These are phyloP conservation scores for Orbilia oligospora DNA, from an alignment of 2,329 filamentous ascomycete species.

Conservation along the genomic window DNA sequence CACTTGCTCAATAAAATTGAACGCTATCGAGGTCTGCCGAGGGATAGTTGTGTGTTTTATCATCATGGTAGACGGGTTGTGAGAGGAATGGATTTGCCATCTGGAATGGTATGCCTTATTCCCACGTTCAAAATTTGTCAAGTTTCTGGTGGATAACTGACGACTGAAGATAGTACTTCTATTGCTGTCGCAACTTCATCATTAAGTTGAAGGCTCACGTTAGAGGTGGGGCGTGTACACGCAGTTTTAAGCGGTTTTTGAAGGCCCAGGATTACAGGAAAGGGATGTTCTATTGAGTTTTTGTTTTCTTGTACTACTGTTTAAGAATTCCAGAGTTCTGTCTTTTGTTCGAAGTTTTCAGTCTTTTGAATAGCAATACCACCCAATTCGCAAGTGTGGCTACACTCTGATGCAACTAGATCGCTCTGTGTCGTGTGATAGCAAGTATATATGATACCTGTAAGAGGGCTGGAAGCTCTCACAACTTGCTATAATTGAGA, in stretches of 20 bases:
- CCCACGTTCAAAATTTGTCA: background rate
- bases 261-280: conserved; percentile 49
- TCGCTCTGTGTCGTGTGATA: no score
- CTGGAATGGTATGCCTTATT: conserved; percentile 33
- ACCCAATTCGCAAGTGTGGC: no score
- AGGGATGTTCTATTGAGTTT: conserved; percentile 32
- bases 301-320: background rate
- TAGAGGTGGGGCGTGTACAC: conserved; percentile 34
- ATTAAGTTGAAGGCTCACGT: conserved; percentile 34
- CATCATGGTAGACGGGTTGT: background rate
- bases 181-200: conserved; percentile 32
- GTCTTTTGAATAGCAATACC: no score
- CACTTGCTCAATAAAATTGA: no score
- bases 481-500: background rate
- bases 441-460: no score
- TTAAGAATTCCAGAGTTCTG: background rate
- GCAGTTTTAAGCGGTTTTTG: conserved; percentile 22
- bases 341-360: background rate
- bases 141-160: background rate
- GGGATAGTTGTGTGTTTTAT: no score
- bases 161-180: conserved; percentile 29
- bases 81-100: background rate
- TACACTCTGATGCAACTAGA: no score
- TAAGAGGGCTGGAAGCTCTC: no score
- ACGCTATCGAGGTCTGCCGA: no score